A percentile compares a stretch with the other conserved stretches of the same genome.
These are phyloP conservation scores for Russula sp. DNA, from an alignment of 768 basidiomycete genomes.

Conservation along the genomic window DNA sequence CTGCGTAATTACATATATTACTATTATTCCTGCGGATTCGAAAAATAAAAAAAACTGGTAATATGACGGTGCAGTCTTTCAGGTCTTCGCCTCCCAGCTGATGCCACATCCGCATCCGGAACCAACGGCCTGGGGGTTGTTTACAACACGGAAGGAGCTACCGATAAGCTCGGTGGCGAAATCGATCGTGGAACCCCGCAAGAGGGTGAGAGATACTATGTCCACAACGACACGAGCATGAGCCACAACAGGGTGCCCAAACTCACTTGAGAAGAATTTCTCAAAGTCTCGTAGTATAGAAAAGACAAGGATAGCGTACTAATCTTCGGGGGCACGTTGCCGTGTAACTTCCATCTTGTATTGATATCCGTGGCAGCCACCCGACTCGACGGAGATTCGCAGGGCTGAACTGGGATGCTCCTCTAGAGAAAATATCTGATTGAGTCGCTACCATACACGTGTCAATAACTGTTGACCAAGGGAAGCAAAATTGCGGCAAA, in stretches of 20 bases:
- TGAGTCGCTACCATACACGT: slow-evolving; percentile 55
- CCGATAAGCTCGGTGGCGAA: slow-evolving; percentile 94
- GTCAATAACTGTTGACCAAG: neutral
- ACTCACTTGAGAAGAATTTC: slow-evolving; percentile 41
- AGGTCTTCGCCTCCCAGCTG: slow-evolving; percentile 80
- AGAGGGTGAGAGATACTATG: slow-evolving; percentile 70
- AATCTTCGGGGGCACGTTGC: slow-evolving; percentile 63
- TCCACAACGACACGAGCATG: slow-evolving; percentile 81
- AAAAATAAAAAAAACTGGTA: no score
- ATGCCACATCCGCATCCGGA: slow-evolving; percentile 93
- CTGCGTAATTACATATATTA: no score
- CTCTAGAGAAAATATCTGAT: slow-evolving; percentile 57
- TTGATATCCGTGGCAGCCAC: slow-evolving; percentile 97
- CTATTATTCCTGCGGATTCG: no score
- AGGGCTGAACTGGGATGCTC: slow-evolving; percentile 59
- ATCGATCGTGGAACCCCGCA: slow-evolving; percentile 87
- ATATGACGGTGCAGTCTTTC: no score
- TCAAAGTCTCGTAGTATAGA: neutral
- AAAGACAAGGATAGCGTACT: slow-evolving; percentile 47
- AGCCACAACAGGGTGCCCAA: slow-evolving; percentile 60
- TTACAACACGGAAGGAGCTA: slow-evolving; percentile 71
- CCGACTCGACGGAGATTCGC: slow-evolving; percentile 81
- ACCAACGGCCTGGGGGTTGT: slow-evolving; percentile 89
- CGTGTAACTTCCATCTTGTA: slow-evolving; percentile 84
- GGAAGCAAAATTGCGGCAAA: slow-evolving; percentile 27